Evolutionary conservation across 805 yeast species (phyloP).

Genomic region (Cyberlindnera mrakii): DNA sequence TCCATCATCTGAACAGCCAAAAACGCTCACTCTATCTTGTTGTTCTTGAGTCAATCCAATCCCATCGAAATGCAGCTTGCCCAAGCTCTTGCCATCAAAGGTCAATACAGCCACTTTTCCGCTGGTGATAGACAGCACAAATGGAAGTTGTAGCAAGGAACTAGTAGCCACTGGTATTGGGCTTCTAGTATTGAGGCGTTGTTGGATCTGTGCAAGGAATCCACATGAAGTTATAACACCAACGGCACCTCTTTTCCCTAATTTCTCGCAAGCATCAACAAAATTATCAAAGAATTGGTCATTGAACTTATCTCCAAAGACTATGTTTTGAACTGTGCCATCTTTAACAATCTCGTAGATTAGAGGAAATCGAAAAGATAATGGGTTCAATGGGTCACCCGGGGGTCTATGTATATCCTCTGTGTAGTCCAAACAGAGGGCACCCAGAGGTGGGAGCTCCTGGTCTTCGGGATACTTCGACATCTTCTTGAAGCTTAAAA

Average conservation of each 20-base stretch:
- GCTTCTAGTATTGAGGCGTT: conserved; percentile 17
- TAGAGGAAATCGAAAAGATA: conserved; percentile 23
- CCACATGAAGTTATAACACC: conserved; percentile 32
- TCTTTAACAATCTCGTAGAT: conserved; percentile 19
- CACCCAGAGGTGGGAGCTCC: conserved; percentile 24
- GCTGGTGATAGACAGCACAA: conserved; percentile 17
- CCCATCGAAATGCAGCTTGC: conserved; percentile 25
- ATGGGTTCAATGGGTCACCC: conserved; percentile 25
- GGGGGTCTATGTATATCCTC: conserved; percentile 30
- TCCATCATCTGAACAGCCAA: conserved; percentile 21
- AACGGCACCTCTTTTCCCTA: conserved; percentile 27
- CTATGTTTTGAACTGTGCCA: conserved; percentile 26
- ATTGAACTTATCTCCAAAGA: conserved; percentile 17
- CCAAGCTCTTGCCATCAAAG: conserved; percentile 23
- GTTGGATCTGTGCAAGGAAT: conserved; percentile 28
- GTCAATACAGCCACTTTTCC: conserved; percentile 27
- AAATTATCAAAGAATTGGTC: conserved; percentile 24
- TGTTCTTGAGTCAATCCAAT: conserved; percentile 24
- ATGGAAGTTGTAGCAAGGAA: conserved; percentile 26
- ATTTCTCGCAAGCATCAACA: conserved; percentile 22
- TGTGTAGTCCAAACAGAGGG: conserved; percentile 25
- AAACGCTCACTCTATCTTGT: conserved; percentile 14
- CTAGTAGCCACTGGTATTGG: conserved; percentile 29
- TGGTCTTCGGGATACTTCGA: no score
- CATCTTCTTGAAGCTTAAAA: no score